phyloP scores from a whole-genome alignment of 495 filamentous ascomycete species.

The Achaetomiella virescens region DNA sequence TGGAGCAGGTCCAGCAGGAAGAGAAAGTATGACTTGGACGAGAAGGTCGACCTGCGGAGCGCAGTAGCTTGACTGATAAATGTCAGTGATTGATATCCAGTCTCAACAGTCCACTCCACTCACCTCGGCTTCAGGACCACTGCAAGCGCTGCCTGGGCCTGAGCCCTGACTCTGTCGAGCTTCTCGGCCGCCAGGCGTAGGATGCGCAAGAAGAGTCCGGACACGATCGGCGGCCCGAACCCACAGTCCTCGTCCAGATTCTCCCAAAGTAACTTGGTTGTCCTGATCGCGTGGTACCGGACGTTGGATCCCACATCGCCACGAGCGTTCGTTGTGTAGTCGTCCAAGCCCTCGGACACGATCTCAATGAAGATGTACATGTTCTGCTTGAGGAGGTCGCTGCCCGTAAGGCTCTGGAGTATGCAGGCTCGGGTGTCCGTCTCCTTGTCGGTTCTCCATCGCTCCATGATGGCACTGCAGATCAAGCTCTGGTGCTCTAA shows the following conservation, averaged over 20 bases:
- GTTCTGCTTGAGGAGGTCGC: slow-evolving; percentile 33
- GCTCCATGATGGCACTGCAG: slow-evolving; percentile 28
- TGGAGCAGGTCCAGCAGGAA: slow-evolving; percentile 41
- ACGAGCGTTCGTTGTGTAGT: slow-evolving; percentile 80
- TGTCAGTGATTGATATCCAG: slow-evolving; percentile 7
- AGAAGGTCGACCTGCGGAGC: slow-evolving; percentile 35
- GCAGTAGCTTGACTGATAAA: slow-evolving; percentile 19
- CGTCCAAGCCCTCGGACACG: slow-evolving; percentile 57
- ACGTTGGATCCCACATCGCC: slow-evolving; percentile 87
- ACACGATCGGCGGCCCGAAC: slow-evolving; percentile 14
- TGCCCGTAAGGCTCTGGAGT: slow-evolving; percentile 51
- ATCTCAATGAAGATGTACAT: slow-evolving; percentile 32
- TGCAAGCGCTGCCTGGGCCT: slow-evolving; percentile 50
- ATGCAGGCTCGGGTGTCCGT: slow-evolving; percentile 57
- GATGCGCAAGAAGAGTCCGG: slow-evolving; percentile 41
- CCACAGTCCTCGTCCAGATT: slow-evolving; percentile 12
- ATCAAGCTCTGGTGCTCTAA: slow-evolving; percentile 19
- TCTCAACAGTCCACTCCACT: slow-evolving; percentile 9
- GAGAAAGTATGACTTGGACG: slow-evolving; percentile 47
- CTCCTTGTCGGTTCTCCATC: slow-evolving; percentile 39
- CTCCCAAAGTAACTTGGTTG: slow-evolving; percentile 43
- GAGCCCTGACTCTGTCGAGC: slow-evolving; percentile 73
- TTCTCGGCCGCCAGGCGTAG: slow-evolving; percentile 76
- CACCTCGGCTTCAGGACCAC: slow-evolving; percentile 31
- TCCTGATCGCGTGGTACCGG: slow-evolving; percentile 67